Percentiles rank a stretch among this genome's conserved stretches.
Conservation (phyloP, 2,329 filamentous ascomycete genomes). For the Calonectria pauciramosa region DNA sequence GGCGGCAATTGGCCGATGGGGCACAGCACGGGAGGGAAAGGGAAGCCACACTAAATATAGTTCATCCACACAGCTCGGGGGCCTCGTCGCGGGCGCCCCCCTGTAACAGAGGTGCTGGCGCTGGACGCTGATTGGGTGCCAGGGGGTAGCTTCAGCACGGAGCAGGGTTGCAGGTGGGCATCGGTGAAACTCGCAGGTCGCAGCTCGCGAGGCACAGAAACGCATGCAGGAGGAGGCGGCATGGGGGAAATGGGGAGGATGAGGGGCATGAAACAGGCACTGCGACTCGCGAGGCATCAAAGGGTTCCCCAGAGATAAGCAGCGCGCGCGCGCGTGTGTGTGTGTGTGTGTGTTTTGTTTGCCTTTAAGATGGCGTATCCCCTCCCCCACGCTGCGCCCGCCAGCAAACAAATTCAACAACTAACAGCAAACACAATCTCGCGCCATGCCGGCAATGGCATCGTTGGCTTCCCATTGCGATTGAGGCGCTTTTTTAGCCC, state of each 20-base stretch:
- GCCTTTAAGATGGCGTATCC: neutral
- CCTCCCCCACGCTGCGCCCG: neutral
- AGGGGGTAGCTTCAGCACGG: neutral
- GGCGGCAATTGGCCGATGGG: neutral
- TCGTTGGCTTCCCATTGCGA: neutral
- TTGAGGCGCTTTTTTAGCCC: neutral
- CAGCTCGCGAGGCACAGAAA: neutral
- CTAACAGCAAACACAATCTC: neutral
- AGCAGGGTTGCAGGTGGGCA: neutral
- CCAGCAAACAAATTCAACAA: neutral
- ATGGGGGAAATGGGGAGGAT: neutral
- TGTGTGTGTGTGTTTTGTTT: neutral
- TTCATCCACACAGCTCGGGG: neutral
- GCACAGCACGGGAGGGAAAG: neutral
- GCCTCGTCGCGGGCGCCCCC: neutral
- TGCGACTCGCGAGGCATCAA: conserved; percentile 5
- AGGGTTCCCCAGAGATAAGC: neutral
- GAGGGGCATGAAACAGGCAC: neutral
- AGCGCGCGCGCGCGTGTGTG: neutral
- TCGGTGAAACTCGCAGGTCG: neutral
- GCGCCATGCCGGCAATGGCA: conserved; percentile 5
- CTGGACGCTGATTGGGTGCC: neutral
- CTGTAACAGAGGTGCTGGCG: neutral
- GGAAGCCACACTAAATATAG: neutral
- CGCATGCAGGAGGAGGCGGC: neutral